Percentiles rank a stretch among this genome's conserved stretches.
Conservation (phyloP, 2,329 filamentous ascomycete species). For the Zymoseptoria passerinii region DNA sequence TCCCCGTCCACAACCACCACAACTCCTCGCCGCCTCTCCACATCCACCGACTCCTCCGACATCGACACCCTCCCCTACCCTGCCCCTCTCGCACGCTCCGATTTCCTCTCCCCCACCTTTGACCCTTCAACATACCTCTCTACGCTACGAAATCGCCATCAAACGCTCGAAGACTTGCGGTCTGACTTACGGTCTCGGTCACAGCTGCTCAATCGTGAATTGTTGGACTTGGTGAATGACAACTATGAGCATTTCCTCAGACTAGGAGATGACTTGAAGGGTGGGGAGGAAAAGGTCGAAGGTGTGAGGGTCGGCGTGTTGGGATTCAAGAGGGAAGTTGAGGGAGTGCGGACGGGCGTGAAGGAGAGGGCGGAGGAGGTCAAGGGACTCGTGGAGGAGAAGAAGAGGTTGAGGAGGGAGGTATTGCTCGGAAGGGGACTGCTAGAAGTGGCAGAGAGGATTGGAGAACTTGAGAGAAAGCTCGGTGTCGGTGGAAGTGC, state of each 20-base stretch:
- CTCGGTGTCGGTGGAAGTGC: slow-evolving; percentile 44
- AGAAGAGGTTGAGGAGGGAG: slow-evolving; percentile 53
- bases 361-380: slow-evolving; percentile 56
- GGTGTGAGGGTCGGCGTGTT: slow-evolving; percentile 80
- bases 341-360: slow-evolving; percentile 62
- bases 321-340: slow-evolving; percentile 75
- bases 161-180: slow-evolving; percentile 89
- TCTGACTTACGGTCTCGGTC: slow-evolving; percentile 75
- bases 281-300: slow-evolving; percentile 85
- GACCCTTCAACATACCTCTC: slow-evolving; percentile 76
- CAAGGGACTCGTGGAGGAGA: slow-evolving; percentile 54
- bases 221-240: slow-evolving; percentile 87
- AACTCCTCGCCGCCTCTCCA: slow-evolving; percentile 37
- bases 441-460: slow-evolving; percentile 57
- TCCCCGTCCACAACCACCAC: slow-evolving; percentile 23
- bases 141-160: slow-evolving; percentile 75
- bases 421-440: slow-evolving; percentile 56
- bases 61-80: slow-evolving; percentile 73
- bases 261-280: slow-evolving; percentile 69
- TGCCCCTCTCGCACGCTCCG: slow-evolving; percentile 67
- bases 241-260: slow-evolving; percentile 90
- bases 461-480: slow-evolving; percentile 55
- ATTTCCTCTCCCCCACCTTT: slow-evolving; percentile 73
- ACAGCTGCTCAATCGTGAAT: slow-evolving; percentile 70
- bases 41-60: slow-evolving; percentile 45